Conservation (phyloP, 2,329 filamentous ascomycete species). For the Aspergillus amoenus region DNA sequence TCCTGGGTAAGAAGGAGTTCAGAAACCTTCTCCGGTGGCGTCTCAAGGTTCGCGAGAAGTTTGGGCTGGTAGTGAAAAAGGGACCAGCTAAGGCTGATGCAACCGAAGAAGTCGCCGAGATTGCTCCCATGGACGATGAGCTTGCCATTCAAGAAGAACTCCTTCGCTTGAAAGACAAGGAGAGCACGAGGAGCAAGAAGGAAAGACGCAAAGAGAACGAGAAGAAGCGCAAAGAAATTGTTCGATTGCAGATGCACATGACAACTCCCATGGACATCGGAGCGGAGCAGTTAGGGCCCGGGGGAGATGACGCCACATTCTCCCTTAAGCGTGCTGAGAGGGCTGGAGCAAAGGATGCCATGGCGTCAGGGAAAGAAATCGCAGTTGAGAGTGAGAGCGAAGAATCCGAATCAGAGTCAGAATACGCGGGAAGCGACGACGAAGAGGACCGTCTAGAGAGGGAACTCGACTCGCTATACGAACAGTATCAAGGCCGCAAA, state of each 20-base stretch:
- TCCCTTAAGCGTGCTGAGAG: conserved; percentile 79
- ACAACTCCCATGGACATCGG: conserved; percentile 93
- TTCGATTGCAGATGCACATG: conserved; percentile 98
- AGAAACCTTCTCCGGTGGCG: conserved; percentile 87
- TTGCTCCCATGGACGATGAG: conserved; percentile 93
- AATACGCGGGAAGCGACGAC: conserved; percentile 66
- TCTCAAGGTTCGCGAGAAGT: conserved; percentile 82
- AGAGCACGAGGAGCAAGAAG: conserved; percentile 73
- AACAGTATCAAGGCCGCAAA: conserved; percentile 77
- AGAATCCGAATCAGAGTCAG: conserved; percentile 56
- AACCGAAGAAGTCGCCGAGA: conserved; percentile 72
- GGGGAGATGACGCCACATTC: conserved; percentile 83
- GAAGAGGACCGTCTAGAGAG: conserved; percentile 80
- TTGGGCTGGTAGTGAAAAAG: conserved; percentile 81
- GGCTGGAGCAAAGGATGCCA: conserved; percentile 65
- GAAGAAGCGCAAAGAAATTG: conserved; percentile 86
- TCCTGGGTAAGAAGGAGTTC: conserved; percentile 92
- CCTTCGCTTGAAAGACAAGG: conserved; percentile 76
- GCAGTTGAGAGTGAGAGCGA: conserved; percentile 61
- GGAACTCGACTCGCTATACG: conserved; percentile 85
- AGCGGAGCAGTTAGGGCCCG: conserved; percentile 77
- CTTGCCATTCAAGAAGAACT: conserved; percentile 85
- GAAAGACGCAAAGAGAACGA: conserved; percentile 88
- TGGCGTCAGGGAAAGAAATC: conserved; percentile 76
- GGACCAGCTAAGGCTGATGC: conserved; percentile 51